Base-by-base conservation (phyloP, 768 basidiomycete species). In the Suillus hirtellus region DNA sequence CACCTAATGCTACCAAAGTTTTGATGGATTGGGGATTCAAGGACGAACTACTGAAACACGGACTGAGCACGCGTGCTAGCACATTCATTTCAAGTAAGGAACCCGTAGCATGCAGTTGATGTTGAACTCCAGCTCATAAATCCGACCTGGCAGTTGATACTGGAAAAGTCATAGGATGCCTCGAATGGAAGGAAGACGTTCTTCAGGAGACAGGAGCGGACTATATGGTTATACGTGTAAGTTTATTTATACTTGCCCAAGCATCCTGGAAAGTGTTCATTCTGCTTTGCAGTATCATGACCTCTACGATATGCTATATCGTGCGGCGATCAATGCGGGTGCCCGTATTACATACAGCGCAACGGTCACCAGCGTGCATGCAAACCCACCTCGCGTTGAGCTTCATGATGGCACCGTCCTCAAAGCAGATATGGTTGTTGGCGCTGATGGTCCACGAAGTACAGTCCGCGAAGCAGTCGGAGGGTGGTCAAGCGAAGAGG, bases 1-100 rank as follows among this genome's bases (percentile, higher is more conserved):
- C 86, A 34, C 86, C 87, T 0, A 88, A 88, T 67, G 79, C 86
- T 76, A 85, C 85, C 56, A 81, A 81, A 60, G 74, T 88, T 2
- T 73, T 88, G 27, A 74, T 78, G 56, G 78, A 84, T 64, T 89
- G 87, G 87, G 86, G 82, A 15, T 76, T 86, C 9, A 80, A 71
- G 27, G 79, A 83, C 31, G 72, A 78, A 12, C 72, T 89, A 43
- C 66, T 42, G 43, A 75, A 76, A 54, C 73, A 79, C 60, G 78
- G 74, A 4, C 56, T 70, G 3, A 38, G 72, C 46, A 42, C 73
- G 56, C 70, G 75, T 21, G 60, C 72, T 34, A 63, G 62, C 53
- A 70, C 37, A 43, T 69, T 75, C 61, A 21, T 75, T 17, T 72
- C 72, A 37, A 21, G 75, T 72, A 11, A 50, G 73, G 43, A 14